Percentiles rank a stretch among this genome's conserved stretches.
phyloP scores from a whole-genome alignment of 208 protist species.

The Leishmania lainsoni region DNA sequence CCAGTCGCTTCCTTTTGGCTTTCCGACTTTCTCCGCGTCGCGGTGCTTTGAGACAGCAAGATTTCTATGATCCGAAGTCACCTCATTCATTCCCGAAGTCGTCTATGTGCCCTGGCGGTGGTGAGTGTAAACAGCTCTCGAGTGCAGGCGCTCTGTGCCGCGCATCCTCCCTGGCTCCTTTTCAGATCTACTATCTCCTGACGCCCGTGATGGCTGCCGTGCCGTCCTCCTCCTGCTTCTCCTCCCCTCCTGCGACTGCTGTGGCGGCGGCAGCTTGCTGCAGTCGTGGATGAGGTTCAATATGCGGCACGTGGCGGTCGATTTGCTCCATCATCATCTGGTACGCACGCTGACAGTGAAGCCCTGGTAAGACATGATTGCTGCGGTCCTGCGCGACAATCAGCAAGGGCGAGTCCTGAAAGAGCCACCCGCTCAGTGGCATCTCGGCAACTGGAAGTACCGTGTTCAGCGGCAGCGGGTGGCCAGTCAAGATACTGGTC shows the following conservation, averaged over 20 bases:
- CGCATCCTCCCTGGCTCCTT: neutral
- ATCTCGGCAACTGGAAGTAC: constrained; percentile 67
- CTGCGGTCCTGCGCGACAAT: constrained; percentile 79
- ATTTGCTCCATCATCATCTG: constrained; percentile 74
- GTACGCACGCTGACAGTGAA: constrained; percentile 73
- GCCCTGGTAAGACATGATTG: constrained; percentile 58
- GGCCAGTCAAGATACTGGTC: constrained; percentile 83
- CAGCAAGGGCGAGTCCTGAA: constrained; percentile 76
- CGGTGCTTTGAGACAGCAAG: neutral
- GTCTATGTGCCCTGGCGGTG: neutral
- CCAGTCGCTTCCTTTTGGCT: neutral
- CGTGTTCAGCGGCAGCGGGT: constrained; percentile 64
- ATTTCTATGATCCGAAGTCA: neutral
- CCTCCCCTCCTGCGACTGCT: neutral
- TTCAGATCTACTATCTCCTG: neutral
- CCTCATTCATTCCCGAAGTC: neutral
- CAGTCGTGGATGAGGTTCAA: constrained; percentile 41
- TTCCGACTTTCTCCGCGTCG: neutral
- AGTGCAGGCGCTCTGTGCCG: neutral
- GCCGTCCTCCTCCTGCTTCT: constrained; percentile 9
- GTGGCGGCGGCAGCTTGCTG: neutral
- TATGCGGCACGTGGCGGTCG: constrained; percentile 65
- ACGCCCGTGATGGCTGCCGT: constrained; percentile 1
- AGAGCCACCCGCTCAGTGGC: constrained; percentile 83
- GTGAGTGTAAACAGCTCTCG: neutral